Base-by-base conservation (phyloP, 1,284 basidiomycete species). In the Pseudozyma pruni region DNA sequence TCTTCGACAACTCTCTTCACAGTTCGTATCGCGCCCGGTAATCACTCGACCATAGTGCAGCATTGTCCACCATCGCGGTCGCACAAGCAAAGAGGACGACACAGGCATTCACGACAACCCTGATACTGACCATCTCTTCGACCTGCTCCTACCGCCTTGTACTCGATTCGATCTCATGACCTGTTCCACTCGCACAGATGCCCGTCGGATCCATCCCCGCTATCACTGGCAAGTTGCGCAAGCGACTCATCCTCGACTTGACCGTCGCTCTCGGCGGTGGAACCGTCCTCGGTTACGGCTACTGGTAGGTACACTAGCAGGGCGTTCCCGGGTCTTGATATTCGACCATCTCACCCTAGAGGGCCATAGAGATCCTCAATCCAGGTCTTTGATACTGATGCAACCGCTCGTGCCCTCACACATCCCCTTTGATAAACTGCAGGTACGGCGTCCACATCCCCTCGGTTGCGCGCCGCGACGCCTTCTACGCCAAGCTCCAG, bases 391-490 rank as follows among this genome's bases (percentile, higher is more conserved):
- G n/a, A n/a, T n/a, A n/a, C n/a, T n/a, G n/a, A n/a, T n/a, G n/a
- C n/a, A n/a, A n/a, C n/a, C n/a, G n/a, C n/a, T n/a, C n/a, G n/a
- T n/a, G n/a, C n/a, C n/a, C n/a, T n/a, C n/a, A n/a, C n/a, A n/a
- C n/a, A n/a, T n/a, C n/a, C n/a, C n/a, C n/a, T n/a, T n/a, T n/a
- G n/a, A n/a, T n/a, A n/a, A n/a, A n/a, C n/a, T n/a, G n/a, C n/a
- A 79, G 78, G 78, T 79, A 79, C 76, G 74, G 70, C 42, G 59
- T 78, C 19, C 78, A 79, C 76, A n/a, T 79, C 29, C 78, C 78
- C 43, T 66, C 72, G 22, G 73, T 75, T 39, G 54, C 74, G 42
- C 72, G 77, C 39, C 76, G 77, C 20, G 76, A 78, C 53, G 64
- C 63, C 38, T 78, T 66, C 68, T 78, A 78, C 64, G 76, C 74